Conservation (phyloP, 176 grass and related monocot species). For the Lolium perenne region DNA sequence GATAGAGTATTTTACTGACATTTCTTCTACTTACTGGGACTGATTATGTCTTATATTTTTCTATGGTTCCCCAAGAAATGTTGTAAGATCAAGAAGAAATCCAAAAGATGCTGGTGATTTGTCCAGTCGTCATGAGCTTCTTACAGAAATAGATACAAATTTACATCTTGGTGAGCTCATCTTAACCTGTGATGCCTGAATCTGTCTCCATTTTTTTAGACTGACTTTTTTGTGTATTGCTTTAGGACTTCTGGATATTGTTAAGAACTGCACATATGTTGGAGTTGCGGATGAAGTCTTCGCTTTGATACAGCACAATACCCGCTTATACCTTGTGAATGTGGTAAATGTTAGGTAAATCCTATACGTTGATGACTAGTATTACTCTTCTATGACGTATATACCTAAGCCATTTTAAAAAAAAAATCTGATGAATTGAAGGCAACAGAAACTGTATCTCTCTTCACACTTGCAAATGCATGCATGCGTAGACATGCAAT, state of each 20-base stretch:
- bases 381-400: neutral
- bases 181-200: slow-evolving; percentile 33
- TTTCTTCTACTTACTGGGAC: neutral
- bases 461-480: slow-evolving; percentile 14
- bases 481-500: neutral
- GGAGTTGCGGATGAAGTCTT: slow-evolving; percentile 86
- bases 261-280: slow-evolving; percentile 96
- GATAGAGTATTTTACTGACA: neutral
- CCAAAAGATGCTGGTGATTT: slow-evolving; percentile 77
- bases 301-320: slow-evolving; percentile 83
- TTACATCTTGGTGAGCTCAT: slow-evolving; percentile 72
- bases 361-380: neutral
- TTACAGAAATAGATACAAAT: slow-evolving; percentile 70
- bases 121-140: slow-evolving; percentile 79
- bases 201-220: slow-evolving; percentile 32
- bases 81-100: slow-evolving; percentile 88
- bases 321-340: slow-evolving; percentile 86
- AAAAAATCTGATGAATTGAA: neutral
- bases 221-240: slow-evolving; percentile 47
- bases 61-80: slow-evolving; percentile 60
- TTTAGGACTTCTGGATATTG: slow-evolving; percentile 79
- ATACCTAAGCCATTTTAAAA: slow-evolving; percentile 9
- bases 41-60: slow-evolving; percentile 37
- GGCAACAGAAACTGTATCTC: neutral
- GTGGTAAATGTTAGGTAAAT: slow-evolving; percentile 83